Conservation (phyloP, 1,284 basidiomycete species). For the Cryptococcus sp. region DNA sequence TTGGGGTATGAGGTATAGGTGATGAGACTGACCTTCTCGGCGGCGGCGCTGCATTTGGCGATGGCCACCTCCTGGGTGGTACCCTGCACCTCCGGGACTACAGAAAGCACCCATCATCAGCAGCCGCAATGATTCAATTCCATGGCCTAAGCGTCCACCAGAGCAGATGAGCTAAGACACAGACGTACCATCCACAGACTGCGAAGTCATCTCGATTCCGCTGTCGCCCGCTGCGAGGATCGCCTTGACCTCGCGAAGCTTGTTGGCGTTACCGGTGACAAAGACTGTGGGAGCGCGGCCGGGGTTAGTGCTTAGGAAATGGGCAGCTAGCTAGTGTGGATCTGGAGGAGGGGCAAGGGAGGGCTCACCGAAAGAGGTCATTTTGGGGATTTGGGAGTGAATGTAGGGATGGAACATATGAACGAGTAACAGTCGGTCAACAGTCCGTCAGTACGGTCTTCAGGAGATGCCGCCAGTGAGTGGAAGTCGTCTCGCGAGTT, state of each 20-base stretch:
- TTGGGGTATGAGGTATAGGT: neutral
- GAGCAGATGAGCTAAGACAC: neutral
- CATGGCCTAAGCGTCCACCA: neutral
- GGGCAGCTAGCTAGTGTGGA: neutral
- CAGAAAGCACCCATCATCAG: neutral
- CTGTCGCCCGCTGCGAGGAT: slow-evolving; percentile 44
- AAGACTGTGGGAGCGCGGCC: slow-evolving; percentile 59
- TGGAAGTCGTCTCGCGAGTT: neutral
- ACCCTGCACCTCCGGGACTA: slow-evolving; percentile 92
- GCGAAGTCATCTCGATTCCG: slow-evolving; percentile 39
- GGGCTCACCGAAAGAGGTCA: slow-evolving; percentile 27
- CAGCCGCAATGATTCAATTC: neutral
- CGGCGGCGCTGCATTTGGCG: slow-evolving; percentile 82
- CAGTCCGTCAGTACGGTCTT: neutral
- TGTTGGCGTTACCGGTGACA: slow-evolving; percentile 92
- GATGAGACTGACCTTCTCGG: slow-evolving; percentile 61
- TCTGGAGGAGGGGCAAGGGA: neutral
- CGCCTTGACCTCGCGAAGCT: slow-evolving; percentile 77
- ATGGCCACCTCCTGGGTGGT: slow-evolving; percentile 84
- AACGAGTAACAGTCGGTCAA: neutral
- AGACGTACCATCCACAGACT: slow-evolving; percentile 43
- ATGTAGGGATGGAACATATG: neutral
- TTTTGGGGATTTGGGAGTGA: neutral
- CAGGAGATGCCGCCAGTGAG: neutral
- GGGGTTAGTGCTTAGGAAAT: neutral